Conservation (phyloP, 352 stramenopile species). For the Phytopythium helicoides region DNA sequence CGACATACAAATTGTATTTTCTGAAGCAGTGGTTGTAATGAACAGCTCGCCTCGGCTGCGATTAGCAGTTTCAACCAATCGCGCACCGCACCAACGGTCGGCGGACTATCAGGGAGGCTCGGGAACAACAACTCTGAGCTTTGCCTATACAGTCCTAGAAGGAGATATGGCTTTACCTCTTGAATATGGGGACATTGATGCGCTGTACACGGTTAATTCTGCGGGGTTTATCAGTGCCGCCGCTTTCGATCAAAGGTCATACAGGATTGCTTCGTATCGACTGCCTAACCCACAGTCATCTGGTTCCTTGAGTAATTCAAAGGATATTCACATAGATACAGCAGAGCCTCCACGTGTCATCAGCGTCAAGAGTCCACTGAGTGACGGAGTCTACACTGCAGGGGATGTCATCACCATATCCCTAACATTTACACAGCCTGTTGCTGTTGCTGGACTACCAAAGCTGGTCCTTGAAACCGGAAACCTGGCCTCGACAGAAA, state of each 20-base stretch:
- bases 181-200: slow-evolving; percentile 51
- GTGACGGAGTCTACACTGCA: slow-evolving; percentile 57
- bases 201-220: slow-evolving; percentile 26
- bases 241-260: slow-evolving; percentile 12
- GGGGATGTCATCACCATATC: slow-evolving; percentile 44
- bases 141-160: slow-evolving; percentile 30
- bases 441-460: slow-evolving; percentile 42
- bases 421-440: slow-evolving; percentile 48
- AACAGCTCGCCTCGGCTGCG: slow-evolving; percentile 24
- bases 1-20: slow-evolving; percentile 53
- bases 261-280: slow-evolving; percentile 34
- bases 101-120: slow-evolving; percentile 17
- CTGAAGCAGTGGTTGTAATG: slow-evolving; percentile 34
- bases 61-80: slow-evolving; percentile 35
- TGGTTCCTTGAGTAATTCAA: slow-evolving; percentile 60
- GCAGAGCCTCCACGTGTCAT: slow-evolving; percentile 51
- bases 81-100: slow-evolving; percentile 5
- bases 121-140: slow-evolving; percentile 32
- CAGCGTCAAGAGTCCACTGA: slow-evolving; percentile 35
- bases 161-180: slow-evolving; percentile 61
- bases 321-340: slow-evolving; percentile 64
- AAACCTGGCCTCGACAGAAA: slow-evolving; percentile 9
- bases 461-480: slow-evolving; percentile 36
- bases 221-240: slow-evolving; percentile 21
- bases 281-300: slow-evolving; percentile 37